phyloP scores from a whole-genome alignment of 768 basidiomycete species.

The Lactifluus echinatus region DNA sequence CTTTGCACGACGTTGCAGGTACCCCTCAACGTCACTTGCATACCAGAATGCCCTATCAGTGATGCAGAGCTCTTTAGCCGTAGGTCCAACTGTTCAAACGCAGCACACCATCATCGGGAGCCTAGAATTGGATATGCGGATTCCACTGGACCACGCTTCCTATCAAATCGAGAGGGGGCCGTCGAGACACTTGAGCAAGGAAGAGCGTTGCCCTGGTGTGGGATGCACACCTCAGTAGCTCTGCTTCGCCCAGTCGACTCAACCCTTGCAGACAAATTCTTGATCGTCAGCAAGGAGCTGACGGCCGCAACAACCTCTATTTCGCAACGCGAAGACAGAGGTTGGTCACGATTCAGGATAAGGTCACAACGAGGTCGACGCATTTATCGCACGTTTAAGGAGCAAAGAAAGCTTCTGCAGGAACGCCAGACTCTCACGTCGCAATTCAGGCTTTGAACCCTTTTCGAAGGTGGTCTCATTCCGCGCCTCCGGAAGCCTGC shows the following conservation, averaged over 20 bases:
- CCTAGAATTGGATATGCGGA: background rate
- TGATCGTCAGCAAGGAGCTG: background rate
- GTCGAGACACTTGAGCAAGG: constrained; percentile 19
- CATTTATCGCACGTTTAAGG: background rate
- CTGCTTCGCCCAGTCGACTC: constrained; percentile 1
- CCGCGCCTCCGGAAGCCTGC: constrained; percentile 1
- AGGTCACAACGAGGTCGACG: background rate
- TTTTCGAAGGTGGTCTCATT: background rate
- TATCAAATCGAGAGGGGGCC: background rate
- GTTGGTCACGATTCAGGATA: background rate
- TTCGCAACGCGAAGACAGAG: background rate
- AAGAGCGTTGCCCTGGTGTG: constrained; percentile 7
- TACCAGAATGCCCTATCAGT: background rate
- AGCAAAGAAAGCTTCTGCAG: background rate
- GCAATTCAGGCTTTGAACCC: background rate
- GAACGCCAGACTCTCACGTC: background rate
- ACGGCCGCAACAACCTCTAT: background rate
- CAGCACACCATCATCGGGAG: background rate
- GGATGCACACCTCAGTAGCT: constrained; percentile 11
- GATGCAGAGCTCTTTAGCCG: background rate
- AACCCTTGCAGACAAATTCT: constrained; percentile 3
- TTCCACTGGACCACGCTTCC: background rate
- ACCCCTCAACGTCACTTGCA: background rate
- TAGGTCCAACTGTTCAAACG: background rate
- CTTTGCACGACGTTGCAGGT: background rate